These are phyloP conservation scores for Phlyctochytrium arcticum DNA, from an alignment of 192 early-diverging fungal species.

Conservation along the genomic window DNA sequence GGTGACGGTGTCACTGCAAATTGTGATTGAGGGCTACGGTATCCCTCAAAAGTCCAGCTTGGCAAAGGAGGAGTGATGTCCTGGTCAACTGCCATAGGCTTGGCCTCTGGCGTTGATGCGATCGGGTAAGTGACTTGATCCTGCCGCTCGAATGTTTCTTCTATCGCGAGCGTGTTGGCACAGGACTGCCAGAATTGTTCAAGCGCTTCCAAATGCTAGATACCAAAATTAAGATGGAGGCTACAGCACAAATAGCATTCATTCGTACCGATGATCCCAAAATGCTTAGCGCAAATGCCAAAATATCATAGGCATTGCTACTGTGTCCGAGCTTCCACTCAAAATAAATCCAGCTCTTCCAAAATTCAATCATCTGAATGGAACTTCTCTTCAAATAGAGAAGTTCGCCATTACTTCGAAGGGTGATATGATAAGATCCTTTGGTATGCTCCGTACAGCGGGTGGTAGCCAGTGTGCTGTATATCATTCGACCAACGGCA, in stretches of 20 bases:
- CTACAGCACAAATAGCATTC: not conserved
- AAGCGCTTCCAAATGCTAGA: too few species aligned
- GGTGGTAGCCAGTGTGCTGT: not conserved
- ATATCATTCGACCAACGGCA: not conserved
- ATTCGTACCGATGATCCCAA: too few species aligned
- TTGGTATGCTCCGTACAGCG: too few species aligned
- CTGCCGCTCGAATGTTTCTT: too few species aligned
- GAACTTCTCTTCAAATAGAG: not conserved
- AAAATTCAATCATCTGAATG: not conserved
- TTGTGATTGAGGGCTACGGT: not conserved
- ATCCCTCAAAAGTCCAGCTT: not conserved
- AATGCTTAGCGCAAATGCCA: not conserved
- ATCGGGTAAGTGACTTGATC: too few species aligned
- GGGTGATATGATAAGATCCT: too few species aligned
- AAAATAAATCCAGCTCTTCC: slow-evolving; percentile 1
- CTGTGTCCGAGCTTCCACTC: not conserved
- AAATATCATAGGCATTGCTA: not conserved
- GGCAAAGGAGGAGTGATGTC: not conserved
- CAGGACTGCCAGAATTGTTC: not conserved
- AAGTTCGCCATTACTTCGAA: not conserved
- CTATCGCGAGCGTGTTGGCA: too few species aligned
- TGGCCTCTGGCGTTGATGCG: too few species aligned
- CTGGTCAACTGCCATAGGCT: too few species aligned
- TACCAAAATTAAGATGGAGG: too few species aligned
- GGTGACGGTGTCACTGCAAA: not conserved